These are phyloP conservation scores for Capsicum pubescens DNA, from an alignment of 257 asterid genomes.

Conservation along the genomic window DNA sequence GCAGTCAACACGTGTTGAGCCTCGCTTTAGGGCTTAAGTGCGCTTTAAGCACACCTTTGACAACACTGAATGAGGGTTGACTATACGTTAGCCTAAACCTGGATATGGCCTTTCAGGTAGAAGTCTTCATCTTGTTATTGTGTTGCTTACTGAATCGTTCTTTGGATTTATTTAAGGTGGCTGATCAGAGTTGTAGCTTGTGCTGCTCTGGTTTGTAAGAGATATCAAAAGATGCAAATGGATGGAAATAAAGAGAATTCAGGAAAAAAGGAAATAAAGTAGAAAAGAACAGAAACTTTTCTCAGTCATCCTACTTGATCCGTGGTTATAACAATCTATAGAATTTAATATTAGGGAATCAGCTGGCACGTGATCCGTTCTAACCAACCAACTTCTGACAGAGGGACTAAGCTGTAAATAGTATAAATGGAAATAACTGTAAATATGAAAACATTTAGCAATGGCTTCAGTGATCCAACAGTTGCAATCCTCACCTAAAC, in stretches of 20 bases:
- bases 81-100: neutral
- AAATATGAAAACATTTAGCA: neutral
- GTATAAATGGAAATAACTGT: neutral
- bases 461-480: neutral
- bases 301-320: neutral
- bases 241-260: neutral
- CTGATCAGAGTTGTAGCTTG: neutral
- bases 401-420: neutral
- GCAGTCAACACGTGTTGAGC: too few relatives aligned
- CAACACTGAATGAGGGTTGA: neutral
- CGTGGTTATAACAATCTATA: neutral
- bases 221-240: neutral
- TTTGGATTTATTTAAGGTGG: neutral
- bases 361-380: neutral
- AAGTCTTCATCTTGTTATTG: neutral
- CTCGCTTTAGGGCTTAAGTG: too few relatives aligned
- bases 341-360: neutral
- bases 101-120: neutral
- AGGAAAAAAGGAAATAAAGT: constrained; percentile 13
- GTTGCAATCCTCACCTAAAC: neutral
- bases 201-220: constrained; percentile 10
- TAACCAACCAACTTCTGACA: neutral
- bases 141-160: neutral
- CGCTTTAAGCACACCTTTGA: too few relatives aligned
- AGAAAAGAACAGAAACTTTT: neutral